These are phyloP conservation scores for Calocybe cyanea DNA, from an alignment of 768 basidiomycete genomes.

Conservation along the genomic window DNA sequence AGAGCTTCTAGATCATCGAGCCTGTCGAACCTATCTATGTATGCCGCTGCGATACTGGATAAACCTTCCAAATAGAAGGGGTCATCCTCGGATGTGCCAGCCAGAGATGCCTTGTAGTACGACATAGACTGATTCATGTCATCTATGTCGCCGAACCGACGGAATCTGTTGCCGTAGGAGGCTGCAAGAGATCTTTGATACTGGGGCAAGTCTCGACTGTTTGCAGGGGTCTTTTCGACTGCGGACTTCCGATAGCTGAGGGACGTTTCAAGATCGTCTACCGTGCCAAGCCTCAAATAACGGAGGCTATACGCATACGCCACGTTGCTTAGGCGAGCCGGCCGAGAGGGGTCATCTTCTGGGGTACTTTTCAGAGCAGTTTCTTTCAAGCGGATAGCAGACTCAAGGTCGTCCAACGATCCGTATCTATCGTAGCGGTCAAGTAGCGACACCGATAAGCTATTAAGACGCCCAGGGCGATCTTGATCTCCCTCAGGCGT, in stretches of 20 bases:
- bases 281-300: slow-evolving; percentile 1
- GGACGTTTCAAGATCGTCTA: slow-evolving; percentile 1
- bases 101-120: not conserved
- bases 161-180: not conserved
- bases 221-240: not conserved
- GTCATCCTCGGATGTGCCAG: not conserved
- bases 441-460: not conserved
- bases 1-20: slow-evolving; percentile 6
- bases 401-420: not conserved
- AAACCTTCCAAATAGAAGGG: not conserved
- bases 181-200: not conserved
- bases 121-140: slow-evolving; percentile 1
- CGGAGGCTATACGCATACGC: slow-evolving; percentile 1
- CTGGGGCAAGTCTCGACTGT: not conserved
- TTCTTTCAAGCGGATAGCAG: too few species aligned
- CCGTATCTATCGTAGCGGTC: not conserved
- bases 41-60: not conserved
- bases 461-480: not conserved
- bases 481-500: slow-evolving; percentile 6
- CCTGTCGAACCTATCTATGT: not conserved
- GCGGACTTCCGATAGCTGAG: slow-evolving; percentile 1
- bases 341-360: not conserved
- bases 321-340: not conserved
- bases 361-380: not conserved
- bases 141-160: not conserved